These are phyloP conservation scores for Metschnikowia henanensis DNA, from an alignment of 805 yeast genomes.

Conservation along the genomic window DNA sequence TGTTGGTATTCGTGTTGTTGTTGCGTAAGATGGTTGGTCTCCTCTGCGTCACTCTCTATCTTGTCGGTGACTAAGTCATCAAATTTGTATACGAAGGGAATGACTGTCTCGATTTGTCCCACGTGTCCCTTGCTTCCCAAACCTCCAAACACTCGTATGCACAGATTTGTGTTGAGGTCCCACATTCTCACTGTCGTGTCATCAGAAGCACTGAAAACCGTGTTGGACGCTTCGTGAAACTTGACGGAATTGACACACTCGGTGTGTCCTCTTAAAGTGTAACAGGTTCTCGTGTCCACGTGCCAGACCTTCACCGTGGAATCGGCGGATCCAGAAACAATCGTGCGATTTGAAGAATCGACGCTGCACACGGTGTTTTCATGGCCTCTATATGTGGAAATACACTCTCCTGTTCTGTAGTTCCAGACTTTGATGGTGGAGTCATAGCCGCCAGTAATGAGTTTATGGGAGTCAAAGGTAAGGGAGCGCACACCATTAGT, in stretches of 20 bases:
- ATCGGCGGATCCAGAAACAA: constrained; percentile 94
- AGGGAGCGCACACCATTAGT: constrained; percentile 82
- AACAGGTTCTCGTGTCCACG: constrained; percentile 89
- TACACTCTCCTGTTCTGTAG: constrained; percentile 90
- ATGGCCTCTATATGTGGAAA: constrained; percentile 93
- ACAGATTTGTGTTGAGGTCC: constrained; percentile 81
- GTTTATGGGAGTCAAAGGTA: constrained; percentile 83
- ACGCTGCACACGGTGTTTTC: constrained; percentile 81
- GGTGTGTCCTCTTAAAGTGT: constrained; percentile 88
- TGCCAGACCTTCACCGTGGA: constrained; percentile 94
- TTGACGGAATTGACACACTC: constrained; percentile 92
- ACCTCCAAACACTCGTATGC: constrained; percentile 79
- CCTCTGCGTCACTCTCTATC: constrained; percentile 33
- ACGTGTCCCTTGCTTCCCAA: constrained; percentile 77
- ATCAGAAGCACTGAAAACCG: constrained; percentile 85
- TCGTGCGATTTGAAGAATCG: constrained; percentile 75
- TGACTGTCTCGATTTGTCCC: constrained; percentile 91
- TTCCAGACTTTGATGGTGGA: constrained; percentile 95
- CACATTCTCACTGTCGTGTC: constrained; percentile 94
- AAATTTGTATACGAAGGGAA: constrained; percentile 70
- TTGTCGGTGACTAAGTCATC: constrained; percentile 54
- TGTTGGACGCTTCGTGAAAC: constrained; percentile 74
- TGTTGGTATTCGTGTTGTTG: constrained; percentile 17
- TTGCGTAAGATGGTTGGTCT: constrained; percentile 22
- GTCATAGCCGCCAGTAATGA: constrained; percentile 91